phyloP scores from a whole-genome alignment of 1,139 yeast species.

The Sugiyamaella neomexicana region DNA sequence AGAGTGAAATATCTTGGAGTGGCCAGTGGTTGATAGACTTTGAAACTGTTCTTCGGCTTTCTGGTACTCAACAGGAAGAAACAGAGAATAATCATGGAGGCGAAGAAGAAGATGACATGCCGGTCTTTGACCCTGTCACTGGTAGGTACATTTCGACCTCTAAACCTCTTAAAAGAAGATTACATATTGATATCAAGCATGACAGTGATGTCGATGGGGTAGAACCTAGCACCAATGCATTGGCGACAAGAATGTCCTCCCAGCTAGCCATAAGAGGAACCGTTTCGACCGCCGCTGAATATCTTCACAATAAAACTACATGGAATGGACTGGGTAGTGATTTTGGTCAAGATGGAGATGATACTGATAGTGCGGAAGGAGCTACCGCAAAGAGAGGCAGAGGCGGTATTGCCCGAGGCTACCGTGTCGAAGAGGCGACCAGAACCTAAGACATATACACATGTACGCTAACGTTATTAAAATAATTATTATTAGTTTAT shows the following conservation, averaged over 20 bases:
- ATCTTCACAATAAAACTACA: constrained; percentile 60
- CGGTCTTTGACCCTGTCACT: constrained; percentile 85
- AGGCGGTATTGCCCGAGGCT: constrained; percentile 87
- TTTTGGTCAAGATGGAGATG: constrained; percentile 43
- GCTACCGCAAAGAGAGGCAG: constrained; percentile 76
- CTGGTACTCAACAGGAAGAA: constrained; percentile 29
- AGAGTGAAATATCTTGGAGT: constrained; percentile 77
- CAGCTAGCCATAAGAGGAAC: constrained; percentile 71
- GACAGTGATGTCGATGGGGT: constrained; percentile 25
- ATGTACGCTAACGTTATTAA: background rate
- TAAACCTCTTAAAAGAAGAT: constrained; percentile 66
- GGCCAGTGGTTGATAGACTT: constrained; percentile 93
- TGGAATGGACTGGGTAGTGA: constrained; percentile 97
- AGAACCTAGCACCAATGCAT: constrained; percentile 38
- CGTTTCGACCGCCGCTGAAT: constrained; percentile 83
- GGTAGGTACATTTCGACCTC: constrained; percentile 71
- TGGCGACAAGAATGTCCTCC: constrained; percentile 61
- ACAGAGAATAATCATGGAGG: constrained; percentile 33
- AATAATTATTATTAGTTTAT: too few species aligned
- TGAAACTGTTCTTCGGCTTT: constrained; percentile 47
- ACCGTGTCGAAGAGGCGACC: constrained; percentile 43
- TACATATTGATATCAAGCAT: constrained; percentile 59
- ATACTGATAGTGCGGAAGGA: constrained; percentile 45
- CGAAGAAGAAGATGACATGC: constrained; percentile 55
- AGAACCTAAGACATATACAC: too few species aligned